phyloP scores from a whole-genome alignment of 2,329 filamentous ascomycete genomes.

The Thielaviopsis ethacetica region DNA sequence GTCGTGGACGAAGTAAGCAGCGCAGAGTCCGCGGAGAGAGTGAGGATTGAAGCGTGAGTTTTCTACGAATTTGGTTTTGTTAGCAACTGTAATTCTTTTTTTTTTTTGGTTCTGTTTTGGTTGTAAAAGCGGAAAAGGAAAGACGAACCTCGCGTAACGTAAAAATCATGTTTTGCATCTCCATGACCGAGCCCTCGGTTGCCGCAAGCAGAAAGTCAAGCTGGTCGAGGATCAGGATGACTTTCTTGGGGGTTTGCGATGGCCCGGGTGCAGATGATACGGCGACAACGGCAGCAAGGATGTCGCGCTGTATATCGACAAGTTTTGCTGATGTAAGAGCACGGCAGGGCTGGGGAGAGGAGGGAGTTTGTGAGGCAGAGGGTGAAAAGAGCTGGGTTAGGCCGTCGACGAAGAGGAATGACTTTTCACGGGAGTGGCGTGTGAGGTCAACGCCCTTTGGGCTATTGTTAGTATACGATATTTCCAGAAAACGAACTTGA shows the following conservation, averaged over 20 bases:
- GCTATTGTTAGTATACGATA: neutral
- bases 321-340: slow-evolving; percentile 14
- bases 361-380: neutral
- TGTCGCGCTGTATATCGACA: slow-evolving; percentile 22
- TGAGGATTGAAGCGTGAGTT: slow-evolving; percentile 49
- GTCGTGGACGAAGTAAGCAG: slow-evolving; percentile 46
- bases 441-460: slow-evolving; percentile 54
- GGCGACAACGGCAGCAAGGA: slow-evolving; percentile 25
- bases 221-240: slow-evolving; percentile 50
- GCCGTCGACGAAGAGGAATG: slow-evolving; percentile 62
- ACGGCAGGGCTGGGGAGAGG: slow-evolving; percentile 11
- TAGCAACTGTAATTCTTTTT: too few species aligned
- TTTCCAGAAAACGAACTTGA: neutral
- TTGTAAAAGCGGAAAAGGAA: neutral
- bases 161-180: slow-evolving; percentile 40
- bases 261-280: slow-evolving; percentile 13
- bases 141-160: slow-evolving; percentile 45
- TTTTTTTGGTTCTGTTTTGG: neutral
- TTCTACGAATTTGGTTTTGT: slow-evolving; percentile 23
- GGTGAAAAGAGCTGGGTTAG: slow-evolving; percentile 38
- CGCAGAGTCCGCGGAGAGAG: slow-evolving; percentile 56
- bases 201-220: slow-evolving; percentile 48
- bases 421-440: slow-evolving; percentile 35
- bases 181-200: slow-evolving; percentile 28
- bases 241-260: slow-evolving; percentile 20